A percentile compares a stretch with the other conserved stretches of the same genome.
Evolutionary conservation across 352 stramenopile species (phyloP).

Genomic region (Pythium chondricola): DNA sequence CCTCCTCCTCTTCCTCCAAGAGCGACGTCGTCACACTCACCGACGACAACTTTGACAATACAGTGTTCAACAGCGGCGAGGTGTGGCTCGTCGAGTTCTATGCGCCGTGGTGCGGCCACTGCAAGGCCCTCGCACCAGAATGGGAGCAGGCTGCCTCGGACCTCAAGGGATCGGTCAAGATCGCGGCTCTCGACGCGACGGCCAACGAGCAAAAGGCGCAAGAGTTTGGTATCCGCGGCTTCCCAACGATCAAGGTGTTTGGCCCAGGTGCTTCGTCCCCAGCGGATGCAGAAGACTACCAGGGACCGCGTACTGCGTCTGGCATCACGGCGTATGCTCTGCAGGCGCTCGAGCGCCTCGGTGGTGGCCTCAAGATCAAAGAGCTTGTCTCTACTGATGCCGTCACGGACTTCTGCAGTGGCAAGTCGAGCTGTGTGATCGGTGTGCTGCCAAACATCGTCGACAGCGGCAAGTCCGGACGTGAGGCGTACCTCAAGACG

Average conservation of each 20-base stretch:
- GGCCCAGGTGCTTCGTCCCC: slow-evolving; percentile 52
- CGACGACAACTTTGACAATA: slow-evolving; percentile 88
- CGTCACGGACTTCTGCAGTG: slow-evolving; percentile 79
- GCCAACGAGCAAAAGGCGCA: slow-evolving; percentile 86
- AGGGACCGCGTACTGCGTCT: slow-evolving; percentile 76
- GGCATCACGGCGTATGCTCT: slow-evolving; percentile 81
- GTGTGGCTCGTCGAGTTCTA: slow-evolving; percentile 92
- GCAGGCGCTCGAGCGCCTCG: slow-evolving; percentile 59
- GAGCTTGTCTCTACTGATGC: slow-evolving; percentile 60
- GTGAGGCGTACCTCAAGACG: slow-evolving; percentile 80
- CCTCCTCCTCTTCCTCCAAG: slow-evolving; percentile 25
- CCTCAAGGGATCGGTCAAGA: slow-evolving; percentile 83
- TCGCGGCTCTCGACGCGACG: slow-evolving; percentile 91
- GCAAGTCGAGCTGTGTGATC: slow-evolving; percentile 88
- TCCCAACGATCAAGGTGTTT: slow-evolving; percentile 96
- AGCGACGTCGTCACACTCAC: slow-evolving; percentile 86
- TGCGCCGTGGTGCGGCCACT: slow-evolving; percentile 91
- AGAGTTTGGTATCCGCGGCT: slow-evolving; percentile 89
- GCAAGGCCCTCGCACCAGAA: slow-evolving; percentile 87
- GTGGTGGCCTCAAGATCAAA: slow-evolving; percentile 71
- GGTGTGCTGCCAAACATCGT: slow-evolving; percentile 86
- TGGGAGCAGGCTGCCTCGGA: slow-evolving; percentile 89
- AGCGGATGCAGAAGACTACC: slow-evolving; percentile 74
- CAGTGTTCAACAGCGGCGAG: slow-evolving; percentile 87
- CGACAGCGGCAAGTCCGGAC: slow-evolving; percentile 77